Conservation (phyloP, 192 early-diverging fungal species). For the Backusella circina region DNA sequence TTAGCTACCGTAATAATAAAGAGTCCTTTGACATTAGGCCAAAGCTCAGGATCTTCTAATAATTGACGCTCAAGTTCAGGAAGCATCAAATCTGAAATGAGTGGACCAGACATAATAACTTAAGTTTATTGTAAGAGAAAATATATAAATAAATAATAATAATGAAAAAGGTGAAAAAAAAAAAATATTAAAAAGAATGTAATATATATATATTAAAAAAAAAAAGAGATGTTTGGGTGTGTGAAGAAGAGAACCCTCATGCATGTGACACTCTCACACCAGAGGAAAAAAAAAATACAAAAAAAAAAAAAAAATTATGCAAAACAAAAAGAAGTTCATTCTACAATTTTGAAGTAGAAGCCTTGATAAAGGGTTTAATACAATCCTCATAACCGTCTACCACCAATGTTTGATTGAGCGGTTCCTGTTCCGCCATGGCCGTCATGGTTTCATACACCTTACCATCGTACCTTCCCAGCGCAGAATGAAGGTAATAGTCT, state of each 20-base stretch:
- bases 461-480: conserved; percentile 73
- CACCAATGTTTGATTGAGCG: conserved; percentile 65
- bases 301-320: neutral
- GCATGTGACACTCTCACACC: neutral
- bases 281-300: neutral
- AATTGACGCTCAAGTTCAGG: conserved; percentile 24
- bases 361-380: neutral
- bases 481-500: conserved; percentile 74
- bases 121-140: neutral
- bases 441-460: conserved; percentile 79
- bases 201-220: neutral
- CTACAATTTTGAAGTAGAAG: neutral
- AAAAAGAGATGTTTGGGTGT: neutral
- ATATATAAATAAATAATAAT: neutral
- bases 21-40: conserved; percentile 32
- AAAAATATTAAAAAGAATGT: neutral
- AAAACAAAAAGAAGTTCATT: neutral
- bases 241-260: neutral
- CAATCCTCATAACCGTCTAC: conserved; percentile 51
- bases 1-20: conserved; percentile 30
- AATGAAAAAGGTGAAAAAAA: neutral
- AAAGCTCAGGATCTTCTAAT: conserved; percentile 12
- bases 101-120: conserved; percentile 7
- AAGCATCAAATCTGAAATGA: conserved; percentile 19
- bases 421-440: conserved; percentile 70